Evolutionary conservation across 805 yeast genomes (phyloP).

Genomic region (Suhomyces sp.): DNA sequence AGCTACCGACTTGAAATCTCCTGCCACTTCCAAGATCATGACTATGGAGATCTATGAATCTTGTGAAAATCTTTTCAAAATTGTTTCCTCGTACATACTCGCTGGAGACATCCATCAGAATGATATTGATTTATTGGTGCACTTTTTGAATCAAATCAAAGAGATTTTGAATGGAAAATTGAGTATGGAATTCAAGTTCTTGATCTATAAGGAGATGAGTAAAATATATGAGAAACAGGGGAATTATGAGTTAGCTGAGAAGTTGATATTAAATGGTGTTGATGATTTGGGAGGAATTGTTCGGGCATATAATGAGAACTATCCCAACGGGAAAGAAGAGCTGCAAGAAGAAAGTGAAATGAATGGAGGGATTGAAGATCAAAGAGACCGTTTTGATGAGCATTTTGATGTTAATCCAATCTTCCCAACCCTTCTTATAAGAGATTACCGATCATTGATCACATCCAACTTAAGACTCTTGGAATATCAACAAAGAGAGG

Average conservation of each 20-base stretch:
- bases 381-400: too few species aligned
- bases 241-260: conserved; percentile 20
- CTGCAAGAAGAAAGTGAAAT: too few species aligned
- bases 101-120: conserved; percentile 14
- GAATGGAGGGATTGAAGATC: too few species aligned
- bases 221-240: conserved; percentile 25
- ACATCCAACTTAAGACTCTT: conserved; percentile 17
- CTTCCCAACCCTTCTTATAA: conserved; percentile 9
- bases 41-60: conserved; percentile 9
- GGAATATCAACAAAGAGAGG: conserved; percentile 2
- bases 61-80: conserved; percentile 23
- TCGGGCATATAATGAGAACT: conserved; percentile 13
- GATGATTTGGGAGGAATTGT: conserved; percentile 20
- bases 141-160: conserved; percentile 29
- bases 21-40: conserved; percentile 2
- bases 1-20: not conserved
- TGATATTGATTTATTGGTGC: conserved; percentile 23
- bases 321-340: too few species aligned
- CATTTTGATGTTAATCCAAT: conserved; percentile 7
- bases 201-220: conserved; percentile 30
- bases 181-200: conserved; percentile 22
- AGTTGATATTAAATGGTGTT: conserved; percentile 27
- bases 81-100: conserved; percentile 25
- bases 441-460: conserved; percentile 8
- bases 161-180: conserved; percentile 20